Evolutionary conservation across 345 rosid genomes (phyloP).

Genomic region (Citrus mangshanensis): DNA sequence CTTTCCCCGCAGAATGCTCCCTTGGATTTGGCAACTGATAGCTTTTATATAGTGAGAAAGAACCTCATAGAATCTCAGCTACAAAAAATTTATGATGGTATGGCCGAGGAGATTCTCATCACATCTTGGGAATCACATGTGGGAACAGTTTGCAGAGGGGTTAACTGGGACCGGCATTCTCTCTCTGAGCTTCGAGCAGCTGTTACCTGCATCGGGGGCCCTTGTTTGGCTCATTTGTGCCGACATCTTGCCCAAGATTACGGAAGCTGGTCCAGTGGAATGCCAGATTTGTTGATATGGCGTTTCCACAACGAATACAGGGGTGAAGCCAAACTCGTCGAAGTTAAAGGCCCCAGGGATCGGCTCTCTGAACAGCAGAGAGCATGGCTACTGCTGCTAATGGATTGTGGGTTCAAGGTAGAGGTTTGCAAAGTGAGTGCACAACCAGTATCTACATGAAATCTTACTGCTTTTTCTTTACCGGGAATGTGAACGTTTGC

Average conservation of each 20-base stretch:
- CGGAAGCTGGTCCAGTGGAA: constrained; percentile 90
- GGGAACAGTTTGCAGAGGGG: constrained; percentile 78
- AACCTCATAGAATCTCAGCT: constrained; percentile 53
- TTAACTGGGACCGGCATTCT: constrained; percentile 72
- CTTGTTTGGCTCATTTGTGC: constrained; percentile 73
- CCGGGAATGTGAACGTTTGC: neutral
- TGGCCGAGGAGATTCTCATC: constrained; percentile 82
- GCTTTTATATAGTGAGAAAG: constrained; percentile 60
- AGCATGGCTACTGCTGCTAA: constrained; percentile 79
- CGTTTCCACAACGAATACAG: constrained; percentile 68
- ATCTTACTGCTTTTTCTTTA: neutral
- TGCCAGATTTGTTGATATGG: constrained; percentile 93
- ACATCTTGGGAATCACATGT: constrained; percentile 65
- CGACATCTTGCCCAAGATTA: constrained; percentile 76
- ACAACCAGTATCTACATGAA: constrained; percentile 4
- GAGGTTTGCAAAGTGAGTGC: constrained; percentile 87
- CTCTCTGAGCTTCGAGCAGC: constrained; percentile 78
- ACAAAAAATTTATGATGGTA: constrained; percentile 55
- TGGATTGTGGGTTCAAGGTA: constrained; percentile 73
- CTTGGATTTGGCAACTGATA: constrained; percentile 70
- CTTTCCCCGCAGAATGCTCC: constrained; percentile 61
- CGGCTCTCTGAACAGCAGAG: constrained; percentile 88
- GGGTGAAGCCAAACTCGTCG: constrained; percentile 96
- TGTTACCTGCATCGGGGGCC: constrained; percentile 70
- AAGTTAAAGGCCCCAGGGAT: constrained; percentile 86